Base-by-base conservation (phyloP, 129 eudicot species). In the Smallanthus sonchifolius region DNA sequence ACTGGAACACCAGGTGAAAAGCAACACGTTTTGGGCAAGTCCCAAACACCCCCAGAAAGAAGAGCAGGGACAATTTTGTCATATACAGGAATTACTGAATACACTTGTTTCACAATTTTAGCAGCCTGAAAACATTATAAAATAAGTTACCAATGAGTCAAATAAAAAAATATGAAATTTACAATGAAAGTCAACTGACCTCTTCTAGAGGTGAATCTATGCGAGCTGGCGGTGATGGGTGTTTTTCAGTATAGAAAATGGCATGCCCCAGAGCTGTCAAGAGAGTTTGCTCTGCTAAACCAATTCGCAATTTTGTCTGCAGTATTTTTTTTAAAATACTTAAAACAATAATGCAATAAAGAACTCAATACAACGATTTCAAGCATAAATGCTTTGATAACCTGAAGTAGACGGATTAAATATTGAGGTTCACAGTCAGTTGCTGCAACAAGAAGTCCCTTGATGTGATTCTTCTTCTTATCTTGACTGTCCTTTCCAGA, bases 351-450 rank as follows among this genome's bases (percentile, higher is more conserved):
- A 56, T 14, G 34, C 44, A 66, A 30, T 15, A 70, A 68, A 67
- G 48, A 54, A 43, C 51, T 10, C 32, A 77, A 47, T 0, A 28
- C 35, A 37, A 55, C 24, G 19, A 24, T 65, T 60, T 38, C 40
- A 71, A 6, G 35, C 14, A 66, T 16, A 37, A 4, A 7, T 36
- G 32, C 7, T 54, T 59, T 52, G 10, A 55, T 37, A 54, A 92
- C 98, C 96, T 92, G 98, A 77, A 93, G 98, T 75, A 90, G 67
- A 76, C 98, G 98, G 52, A 93, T 90, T 80, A 93, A 65, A 80
- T 87, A 93, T 59, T 79, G 87, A 73, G 98, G 96, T 81, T 93
- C 98, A 54, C 92, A 93, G 64, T 93, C 97, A 55, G 95, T 88
- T 62, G 92, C 97, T 15, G 98, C 96, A 37, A 93, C 97, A 81